Percentiles rank a stretch among this genome's conserved stretches.
Conservation (phyloP, 495 filamentous ascomycete species). For the Podospora didyma region DNA sequence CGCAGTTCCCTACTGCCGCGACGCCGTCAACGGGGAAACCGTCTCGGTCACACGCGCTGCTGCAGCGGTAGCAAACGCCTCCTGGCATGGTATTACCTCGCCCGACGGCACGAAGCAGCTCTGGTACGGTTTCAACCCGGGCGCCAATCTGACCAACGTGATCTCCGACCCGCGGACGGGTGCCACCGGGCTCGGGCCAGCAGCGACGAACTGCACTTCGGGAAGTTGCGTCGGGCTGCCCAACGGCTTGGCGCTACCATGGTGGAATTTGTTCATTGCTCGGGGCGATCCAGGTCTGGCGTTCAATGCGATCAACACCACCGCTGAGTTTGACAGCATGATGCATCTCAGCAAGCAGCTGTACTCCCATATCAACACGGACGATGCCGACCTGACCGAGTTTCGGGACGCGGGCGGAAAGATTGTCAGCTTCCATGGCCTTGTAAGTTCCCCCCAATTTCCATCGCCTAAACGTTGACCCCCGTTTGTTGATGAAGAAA, state of each 20-base stretch:
- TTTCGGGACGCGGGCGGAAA: constrained; percentile 38
- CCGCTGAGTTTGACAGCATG: constrained; percentile 19
- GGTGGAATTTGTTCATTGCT: constrained; percentile 17
- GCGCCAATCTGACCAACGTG: constrained; percentile 11
- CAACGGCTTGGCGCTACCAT: constrained; percentile 5
- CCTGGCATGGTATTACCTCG: constrained; percentile 16
- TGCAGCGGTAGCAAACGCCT: constrained; percentile 25
- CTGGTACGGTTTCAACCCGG: constrained; percentile 21
- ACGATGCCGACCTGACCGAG: constrained; percentile 37
- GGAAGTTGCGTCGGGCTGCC: constrained; percentile 9
- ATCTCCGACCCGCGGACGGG: not conserved
- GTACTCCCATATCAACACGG: constrained; percentile 31
- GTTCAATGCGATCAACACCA: constrained; percentile 7
- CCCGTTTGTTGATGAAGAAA: constrained; percentile 10
- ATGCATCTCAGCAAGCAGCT: constrained; percentile 22
- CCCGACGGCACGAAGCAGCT: constrained; percentile 12
- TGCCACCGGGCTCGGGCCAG: constrained; percentile 6
- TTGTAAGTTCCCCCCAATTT: constrained; percentile 23
- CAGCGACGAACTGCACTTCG: constrained; percentile 17
- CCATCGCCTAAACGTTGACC: not conserved
- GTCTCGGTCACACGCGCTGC: constrained; percentile 11
- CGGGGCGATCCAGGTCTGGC: constrained; percentile 9
- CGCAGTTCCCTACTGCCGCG: constrained; percentile 7
- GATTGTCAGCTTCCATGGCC: constrained; percentile 43
- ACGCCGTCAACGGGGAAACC: not conserved